Evolutionary conservation across 2,329 filamentous ascomycete species (phyloP).

Genomic region (Pseudogymnoascus sp.): DNA sequence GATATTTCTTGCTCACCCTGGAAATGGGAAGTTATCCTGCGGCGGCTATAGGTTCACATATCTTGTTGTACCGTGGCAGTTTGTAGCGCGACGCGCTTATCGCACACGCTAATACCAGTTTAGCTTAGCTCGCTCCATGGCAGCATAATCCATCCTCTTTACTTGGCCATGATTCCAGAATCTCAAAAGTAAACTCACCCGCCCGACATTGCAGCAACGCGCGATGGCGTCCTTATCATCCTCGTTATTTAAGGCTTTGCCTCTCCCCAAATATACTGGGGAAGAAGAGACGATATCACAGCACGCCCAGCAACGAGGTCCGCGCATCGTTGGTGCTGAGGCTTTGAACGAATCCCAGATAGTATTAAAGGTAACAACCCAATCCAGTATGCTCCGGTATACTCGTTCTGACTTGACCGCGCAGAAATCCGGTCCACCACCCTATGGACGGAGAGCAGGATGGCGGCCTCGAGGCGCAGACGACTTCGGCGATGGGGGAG

Average conservation of each 20-base stretch:
- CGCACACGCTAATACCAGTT: neutral
- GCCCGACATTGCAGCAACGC: conserved; percentile 11
- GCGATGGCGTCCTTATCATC: conserved; percentile 61
- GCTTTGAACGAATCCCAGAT: conserved; percentile 82
- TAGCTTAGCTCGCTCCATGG: neutral
- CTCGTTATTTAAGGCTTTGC: conserved; percentile 72
- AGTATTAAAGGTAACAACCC: conserved; percentile 58
- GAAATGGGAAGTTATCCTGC: neutral
- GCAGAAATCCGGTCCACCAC: conserved; percentile 72
- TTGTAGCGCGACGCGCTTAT: conserved; percentile 6
- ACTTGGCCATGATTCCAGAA: conserved; percentile 6
- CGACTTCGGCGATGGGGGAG: conserved; percentile 93
- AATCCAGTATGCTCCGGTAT: neutral
- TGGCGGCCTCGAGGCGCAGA: conserved; percentile 86
- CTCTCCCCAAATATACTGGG: conserved; percentile 84
- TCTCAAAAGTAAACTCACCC: conserved; percentile 2
- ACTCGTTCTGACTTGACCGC: conserved; percentile 20
- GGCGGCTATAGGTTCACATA: neutral
- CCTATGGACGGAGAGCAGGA: conserved; percentile 79
- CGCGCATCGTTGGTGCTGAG: conserved; percentile 71
- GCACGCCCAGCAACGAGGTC: conserved; percentile 68
- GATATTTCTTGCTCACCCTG: neutral
- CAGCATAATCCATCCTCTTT: conserved; percentile 9
- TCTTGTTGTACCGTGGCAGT: neutral
- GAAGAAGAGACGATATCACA: conserved; percentile 76